A percentile compares a stretch with the other conserved stretches of the same genome.
Conservation (phyloP, 768 basidiomycete species). For the Mycena filopes region DNA sequence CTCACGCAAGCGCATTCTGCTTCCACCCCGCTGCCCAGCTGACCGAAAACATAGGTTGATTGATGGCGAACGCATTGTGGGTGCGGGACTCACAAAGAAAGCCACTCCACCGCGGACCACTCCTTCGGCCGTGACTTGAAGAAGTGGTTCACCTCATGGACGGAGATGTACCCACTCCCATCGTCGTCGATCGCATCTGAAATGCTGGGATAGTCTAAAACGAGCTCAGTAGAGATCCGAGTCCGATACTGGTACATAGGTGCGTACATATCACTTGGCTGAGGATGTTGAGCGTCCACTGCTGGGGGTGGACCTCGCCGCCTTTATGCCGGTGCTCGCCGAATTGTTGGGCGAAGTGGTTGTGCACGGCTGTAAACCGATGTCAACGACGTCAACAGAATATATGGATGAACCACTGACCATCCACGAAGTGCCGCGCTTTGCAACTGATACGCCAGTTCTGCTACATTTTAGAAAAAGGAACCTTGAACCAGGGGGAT, state of each 20-base stretch:
- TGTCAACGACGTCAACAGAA: neutral
- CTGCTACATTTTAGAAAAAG: conserved; percentile 1
- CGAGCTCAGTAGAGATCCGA: neutral
- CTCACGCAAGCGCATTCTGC: conserved; percentile 38
- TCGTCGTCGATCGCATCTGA: conserved; percentile 41
- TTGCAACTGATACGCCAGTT: conserved; percentile 37
- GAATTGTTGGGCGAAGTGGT: conserved; percentile 33
- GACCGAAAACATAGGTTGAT: neutral
- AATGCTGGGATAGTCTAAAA: conserved; percentile 36
- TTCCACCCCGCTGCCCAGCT: conserved; percentile 44
- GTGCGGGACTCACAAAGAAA: conserved; percentile 25
- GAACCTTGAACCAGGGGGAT: neutral
- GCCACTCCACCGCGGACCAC: conserved; percentile 39
- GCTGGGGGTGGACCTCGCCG: conserved; percentile 23
- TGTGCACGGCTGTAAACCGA: conserved; percentile 32
- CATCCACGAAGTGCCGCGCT: conserved; percentile 34
- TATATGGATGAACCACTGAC: neutral
- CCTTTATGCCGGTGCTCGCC: conserved; percentile 13
- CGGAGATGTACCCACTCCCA: conserved; percentile 38
- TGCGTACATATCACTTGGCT: conserved; percentile 34
- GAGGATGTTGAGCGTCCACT: conserved; percentile 34
- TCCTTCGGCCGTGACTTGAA: conserved; percentile 34
- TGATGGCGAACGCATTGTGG: neutral
- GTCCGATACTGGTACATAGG: too few species aligned
- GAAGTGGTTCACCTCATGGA: conserved; percentile 39